These are phyloP conservation scores for Neurospora cerealis DNA, from an alignment of 495 filamentous ascomycete genomes.

Conservation along the genomic window DNA sequence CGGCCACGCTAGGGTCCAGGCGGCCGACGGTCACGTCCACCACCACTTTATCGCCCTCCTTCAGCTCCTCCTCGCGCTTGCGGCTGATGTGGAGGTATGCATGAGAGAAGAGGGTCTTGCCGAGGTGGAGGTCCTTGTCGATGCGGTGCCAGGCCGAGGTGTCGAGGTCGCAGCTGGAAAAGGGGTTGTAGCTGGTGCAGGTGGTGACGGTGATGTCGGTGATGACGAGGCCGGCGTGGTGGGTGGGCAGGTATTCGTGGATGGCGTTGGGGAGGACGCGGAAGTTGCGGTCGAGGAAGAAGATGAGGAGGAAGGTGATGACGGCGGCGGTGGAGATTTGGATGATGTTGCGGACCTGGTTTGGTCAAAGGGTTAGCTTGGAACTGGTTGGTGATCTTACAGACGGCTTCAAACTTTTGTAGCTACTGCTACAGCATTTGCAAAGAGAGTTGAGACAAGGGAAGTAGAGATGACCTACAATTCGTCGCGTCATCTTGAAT, in stretches of 20 bases:
- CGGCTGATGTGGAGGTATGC: conserved; percentile 80
- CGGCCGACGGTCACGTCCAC: conserved; percentile 74
- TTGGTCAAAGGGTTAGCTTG: not conserved
- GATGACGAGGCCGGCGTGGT: conserved; percentile 71
- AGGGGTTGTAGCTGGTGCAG: conserved; percentile 65
- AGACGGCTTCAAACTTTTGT: not conserved
- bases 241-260: conserved; percentile 71
- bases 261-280: conserved; percentile 72
- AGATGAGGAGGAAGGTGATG: conserved; percentile 57
- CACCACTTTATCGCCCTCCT: conserved; percentile 63
- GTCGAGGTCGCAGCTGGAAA: conserved; percentile 73
- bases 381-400: not conserved
- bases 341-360: conserved; percentile 68
- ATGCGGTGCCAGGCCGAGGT: conserved; percentile 69
- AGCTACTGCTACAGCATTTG: not conserved
- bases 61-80: conserved; percentile 82
- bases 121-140: conserved; percentile 87
- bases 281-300: conserved; percentile 72
- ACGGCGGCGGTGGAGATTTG: conserved; percentile 62
- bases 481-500: conserved; percentile 31
- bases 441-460: not conserved
- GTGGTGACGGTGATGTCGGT: conserved; percentile 80
- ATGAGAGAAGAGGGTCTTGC: conserved; percentile 57
- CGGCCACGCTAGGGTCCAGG: conserved; percentile 40
- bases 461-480: conserved; percentile 22